Conservation (phyloP, 2,329 filamentous ascomycete genomes). For the Fusarium succisae region DNA sequence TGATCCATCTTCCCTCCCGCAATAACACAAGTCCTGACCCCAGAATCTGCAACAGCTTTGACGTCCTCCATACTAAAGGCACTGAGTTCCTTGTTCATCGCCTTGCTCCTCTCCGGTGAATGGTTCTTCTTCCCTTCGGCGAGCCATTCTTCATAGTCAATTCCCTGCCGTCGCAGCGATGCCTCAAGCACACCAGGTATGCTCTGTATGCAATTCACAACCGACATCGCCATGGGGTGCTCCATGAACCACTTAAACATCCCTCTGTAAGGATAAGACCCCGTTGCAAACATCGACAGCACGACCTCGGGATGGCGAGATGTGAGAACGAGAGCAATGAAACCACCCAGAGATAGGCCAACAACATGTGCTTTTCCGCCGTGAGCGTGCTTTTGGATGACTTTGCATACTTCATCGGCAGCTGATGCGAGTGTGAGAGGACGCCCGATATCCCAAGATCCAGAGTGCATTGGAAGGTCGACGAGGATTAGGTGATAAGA, state of each 20-base stretch:
- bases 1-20: slow-evolving; percentile 28
- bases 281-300: slow-evolving; percentile 9
- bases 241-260: slow-evolving; percentile 20
- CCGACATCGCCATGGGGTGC: background rate
- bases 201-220: background rate
- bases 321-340: slow-evolving; percentile 7
- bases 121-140: slow-evolving; percentile 4
- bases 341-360: slow-evolving; percentile 48
- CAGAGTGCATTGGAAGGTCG: slow-evolving; percentile 23
- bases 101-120: background rate
- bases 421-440: background rate
- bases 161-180: slow-evolving; percentile 5
- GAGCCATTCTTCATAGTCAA: slow-evolving; percentile 22
- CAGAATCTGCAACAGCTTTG: slow-evolving; percentile 1
- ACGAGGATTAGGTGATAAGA: slow-evolving; percentile 14
- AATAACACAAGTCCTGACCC: slow-evolving; percentile 18
- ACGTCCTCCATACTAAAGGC: slow-evolving; percentile 2
- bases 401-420: slow-evolving; percentile 38
- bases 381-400: slow-evolving; percentile 48
- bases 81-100: background rate
- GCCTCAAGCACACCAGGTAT: slow-evolving; percentile 2
- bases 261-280: slow-evolving; percentile 9
- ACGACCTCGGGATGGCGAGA: background rate
- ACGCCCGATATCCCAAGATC: background rate
- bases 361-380: slow-evolving; percentile 51